A percentile compares a stretch with the other conserved stretches of the same genome.
phyloP scores from a whole-genome alignment of 2,329 filamentous ascomycete genomes.

The Bipolaris oryzae region DNA sequence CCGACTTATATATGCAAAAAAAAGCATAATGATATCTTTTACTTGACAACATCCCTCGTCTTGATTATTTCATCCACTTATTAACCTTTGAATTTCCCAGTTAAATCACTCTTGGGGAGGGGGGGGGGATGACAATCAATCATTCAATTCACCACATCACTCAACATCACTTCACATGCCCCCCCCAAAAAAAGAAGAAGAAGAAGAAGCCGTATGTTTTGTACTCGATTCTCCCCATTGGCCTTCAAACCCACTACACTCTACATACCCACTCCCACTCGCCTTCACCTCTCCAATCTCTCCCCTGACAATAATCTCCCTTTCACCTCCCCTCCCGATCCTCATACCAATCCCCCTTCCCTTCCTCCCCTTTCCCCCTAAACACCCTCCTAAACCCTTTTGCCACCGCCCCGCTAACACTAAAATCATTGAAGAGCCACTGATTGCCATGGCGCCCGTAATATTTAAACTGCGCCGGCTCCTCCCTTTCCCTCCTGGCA shows the following conservation, averaged over 20 bases:
- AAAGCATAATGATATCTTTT: slow-evolving; percentile 7
- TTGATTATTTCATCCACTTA: neutral
- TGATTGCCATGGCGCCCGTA: slow-evolving; percentile 46
- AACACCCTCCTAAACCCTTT: slow-evolving; percentile 41
- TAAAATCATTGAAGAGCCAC: slow-evolving; percentile 50
- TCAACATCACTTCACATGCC: too few relatives aligned
- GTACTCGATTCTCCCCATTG: too few relatives aligned
- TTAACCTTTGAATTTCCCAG: neutral
- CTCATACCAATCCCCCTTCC: slow-evolving; percentile 24
- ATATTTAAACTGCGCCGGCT: slow-evolving; percentile 38
- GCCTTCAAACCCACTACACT: too few relatives aligned
- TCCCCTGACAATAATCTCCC: slow-evolving; percentile 7
- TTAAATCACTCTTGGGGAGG: too few relatives aligned
- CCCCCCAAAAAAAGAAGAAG: too few relatives aligned
- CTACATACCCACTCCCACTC: neutral
- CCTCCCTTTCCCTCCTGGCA: slow-evolving; percentile 18
- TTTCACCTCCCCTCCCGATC: slow-evolving; percentile 5
- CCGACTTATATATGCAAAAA: slow-evolving; percentile 1
- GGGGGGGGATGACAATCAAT: too few relatives aligned
- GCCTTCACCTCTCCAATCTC: neutral
- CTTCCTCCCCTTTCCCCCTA: slow-evolving; percentile 14
- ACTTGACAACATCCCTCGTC: neutral
- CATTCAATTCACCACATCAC: too few relatives aligned
- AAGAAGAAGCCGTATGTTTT: too few relatives aligned
- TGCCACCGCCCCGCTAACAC: slow-evolving; percentile 40